Percentiles rank a stretch among this genome's conserved stretches.
These are phyloP conservation scores for Fusarium sublunatum DNA, from an alignment of 2,329 filamentous ascomycete genomes.

Conservation along the genomic window DNA sequence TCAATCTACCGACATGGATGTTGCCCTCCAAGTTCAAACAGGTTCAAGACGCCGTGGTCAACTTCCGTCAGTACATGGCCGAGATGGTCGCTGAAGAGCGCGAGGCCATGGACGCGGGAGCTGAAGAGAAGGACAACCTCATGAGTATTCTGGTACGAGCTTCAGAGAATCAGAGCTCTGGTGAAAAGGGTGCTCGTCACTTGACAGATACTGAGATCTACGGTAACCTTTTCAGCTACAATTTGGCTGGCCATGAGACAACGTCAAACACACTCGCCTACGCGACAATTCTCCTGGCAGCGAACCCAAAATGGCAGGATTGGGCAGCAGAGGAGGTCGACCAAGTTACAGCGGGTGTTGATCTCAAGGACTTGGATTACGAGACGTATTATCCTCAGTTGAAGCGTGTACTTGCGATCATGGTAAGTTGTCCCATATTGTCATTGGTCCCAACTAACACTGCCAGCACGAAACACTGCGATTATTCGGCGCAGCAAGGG, in stretches of 20 bases:
- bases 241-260: constrained; percentile 64
- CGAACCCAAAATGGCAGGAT: constrained; percentile 57
- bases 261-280: constrained; percentile 59
- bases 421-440: constrained; percentile 4
- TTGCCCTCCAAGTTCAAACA: constrained; percentile 31
- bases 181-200: constrained; percentile 24
- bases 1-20: constrained; percentile 26
- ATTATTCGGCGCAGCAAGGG: constrained; percentile 35
- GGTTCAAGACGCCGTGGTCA: constrained; percentile 31
- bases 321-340: constrained; percentile 56
- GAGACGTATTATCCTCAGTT: constrained; percentile 36
- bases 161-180: constrained; percentile 22
- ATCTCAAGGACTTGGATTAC: constrained; percentile 32
- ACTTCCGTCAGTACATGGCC: constrained; percentile 38
- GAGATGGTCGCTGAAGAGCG: constrained; percentile 36
- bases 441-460: background rate
- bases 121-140: constrained; percentile 24
- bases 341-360: constrained; percentile 20
- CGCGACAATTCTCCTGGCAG: constrained; percentile 57
- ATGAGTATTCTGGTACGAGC: constrained; percentile 40
- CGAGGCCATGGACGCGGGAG: constrained; percentile 21
- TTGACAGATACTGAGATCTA: constrained; percentile 58
- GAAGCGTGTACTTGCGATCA: constrained; percentile 36
- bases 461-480: constrained; percentile 35
- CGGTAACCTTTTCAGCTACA: constrained; percentile 61